Conservation (phyloP, 23 red algal species). For the Gracilaria gracilis region DNA sequence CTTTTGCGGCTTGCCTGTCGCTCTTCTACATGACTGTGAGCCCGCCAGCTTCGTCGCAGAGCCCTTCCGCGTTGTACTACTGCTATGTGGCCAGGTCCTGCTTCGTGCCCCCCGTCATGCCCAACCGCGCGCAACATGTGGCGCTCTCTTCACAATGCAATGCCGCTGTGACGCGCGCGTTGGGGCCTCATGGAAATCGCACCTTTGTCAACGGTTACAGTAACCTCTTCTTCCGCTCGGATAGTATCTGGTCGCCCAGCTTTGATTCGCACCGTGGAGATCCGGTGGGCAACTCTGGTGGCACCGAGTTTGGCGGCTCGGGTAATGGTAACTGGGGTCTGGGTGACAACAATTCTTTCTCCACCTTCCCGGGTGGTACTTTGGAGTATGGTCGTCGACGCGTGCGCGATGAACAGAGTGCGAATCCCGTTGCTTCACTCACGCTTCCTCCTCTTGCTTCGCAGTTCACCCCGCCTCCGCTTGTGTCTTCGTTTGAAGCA, state of each 20-base stretch:
- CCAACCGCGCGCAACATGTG: not conserved
- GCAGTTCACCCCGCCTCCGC: not conserved
- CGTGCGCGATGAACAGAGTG: not conserved
- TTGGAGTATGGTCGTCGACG: constrained; percentile 31
- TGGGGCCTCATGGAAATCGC: constrained; percentile 21
- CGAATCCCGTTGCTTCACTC: constrained; percentile 13
- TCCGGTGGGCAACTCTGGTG: constrained; percentile 34
- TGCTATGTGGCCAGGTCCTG: constrained; percentile 2
- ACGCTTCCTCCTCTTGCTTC: constrained; percentile 20
- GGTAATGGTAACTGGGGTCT: constrained; percentile 11
- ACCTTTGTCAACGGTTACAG: constrained; percentile 10
- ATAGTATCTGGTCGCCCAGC: constrained; percentile 27
- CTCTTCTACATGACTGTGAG: not conserved
- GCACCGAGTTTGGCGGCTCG: constrained; percentile 25
- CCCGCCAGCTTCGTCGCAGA: too few species aligned
- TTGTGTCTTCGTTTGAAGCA: constrained; percentile 17
- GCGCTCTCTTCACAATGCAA: not conserved
- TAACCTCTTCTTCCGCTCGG: constrained; percentile 26
- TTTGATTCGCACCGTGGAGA: constrained; percentile 26
- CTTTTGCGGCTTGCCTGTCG: not conserved
- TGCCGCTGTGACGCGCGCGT: constrained; percentile 7
- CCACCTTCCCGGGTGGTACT: constrained; percentile 16
- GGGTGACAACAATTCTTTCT: constrained; percentile 12
- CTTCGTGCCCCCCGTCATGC: not conserved
- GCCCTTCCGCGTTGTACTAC: not conserved